Percentiles rank a stretch among this genome's conserved stretches.
Evolutionary conservation across 208 protist genomes (phyloP).

Genomic region (Wallacemonas sp.): DNA sequence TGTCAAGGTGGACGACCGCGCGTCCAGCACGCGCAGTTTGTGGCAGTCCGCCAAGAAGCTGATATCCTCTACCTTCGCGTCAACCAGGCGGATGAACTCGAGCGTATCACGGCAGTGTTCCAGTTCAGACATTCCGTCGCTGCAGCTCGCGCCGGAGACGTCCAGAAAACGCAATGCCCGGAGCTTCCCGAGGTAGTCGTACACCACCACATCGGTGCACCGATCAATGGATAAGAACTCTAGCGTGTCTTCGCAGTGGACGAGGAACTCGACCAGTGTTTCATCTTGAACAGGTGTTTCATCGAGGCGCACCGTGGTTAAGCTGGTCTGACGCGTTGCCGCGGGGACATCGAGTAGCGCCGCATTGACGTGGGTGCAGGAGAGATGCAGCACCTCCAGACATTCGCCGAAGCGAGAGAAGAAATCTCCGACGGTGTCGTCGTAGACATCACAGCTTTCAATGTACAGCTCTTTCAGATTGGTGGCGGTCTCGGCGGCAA

Average conservation of each 20-base stretch:
- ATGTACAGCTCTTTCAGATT: conserved; percentile 62
- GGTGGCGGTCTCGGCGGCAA: conserved; percentile 50
- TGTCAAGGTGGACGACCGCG: conserved; percentile 41
- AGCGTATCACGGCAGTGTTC: conserved; percentile 29
- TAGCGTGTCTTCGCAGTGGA: conserved; percentile 34
- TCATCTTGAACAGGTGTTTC: conserved; percentile 56
- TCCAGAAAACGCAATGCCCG: conserved; percentile 68
- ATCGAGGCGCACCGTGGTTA: conserved; percentile 43
- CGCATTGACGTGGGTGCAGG: conserved; percentile 52
- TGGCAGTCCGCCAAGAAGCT: conserved; percentile 49
- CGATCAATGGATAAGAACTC: conserved; percentile 71
- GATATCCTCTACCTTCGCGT: conserved; percentile 58
- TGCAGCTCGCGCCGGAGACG: conserved; percentile 49
- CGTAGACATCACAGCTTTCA: conserved; percentile 73
- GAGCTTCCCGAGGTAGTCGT: conserved; percentile 50
- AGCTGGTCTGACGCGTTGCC: conserved; percentile 20
- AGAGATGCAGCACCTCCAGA: conserved; percentile 55
- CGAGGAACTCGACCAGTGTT: conserved; percentile 56
- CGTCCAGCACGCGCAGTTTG: conserved; percentile 68
- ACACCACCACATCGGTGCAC: conserved; percentile 45
- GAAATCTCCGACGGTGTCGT: conserved; percentile 65
- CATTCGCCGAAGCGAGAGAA: conserved; percentile 45
- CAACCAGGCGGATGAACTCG: conserved; percentile 71
- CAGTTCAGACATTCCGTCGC: conserved; percentile 34
- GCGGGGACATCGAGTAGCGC: conserved; percentile 39